Percentiles rank a stretch among this genome's conserved stretches.
Evolutionary conservation across 2,329 filamentous ascomycete genomes (phyloP).

Genomic region (Calonectria montana): DNA sequence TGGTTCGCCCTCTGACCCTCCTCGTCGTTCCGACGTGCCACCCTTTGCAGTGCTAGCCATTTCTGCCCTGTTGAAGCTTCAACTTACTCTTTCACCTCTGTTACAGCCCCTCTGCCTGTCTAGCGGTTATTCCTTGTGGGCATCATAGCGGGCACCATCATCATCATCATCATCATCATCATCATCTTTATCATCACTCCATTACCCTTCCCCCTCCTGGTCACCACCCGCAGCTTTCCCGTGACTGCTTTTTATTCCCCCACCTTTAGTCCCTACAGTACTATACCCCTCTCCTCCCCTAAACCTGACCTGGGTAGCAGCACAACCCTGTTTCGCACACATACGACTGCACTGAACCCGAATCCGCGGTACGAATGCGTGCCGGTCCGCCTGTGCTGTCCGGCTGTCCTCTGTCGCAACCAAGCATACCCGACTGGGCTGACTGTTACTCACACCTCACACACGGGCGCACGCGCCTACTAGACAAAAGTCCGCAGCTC

Average conservation of each 20-base stretch:
- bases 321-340: conserved; percentile 3
- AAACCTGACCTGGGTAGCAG: not conserved
- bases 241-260: conserved; percentile 1
- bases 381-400: not conserved
- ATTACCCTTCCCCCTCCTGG: not conserved
- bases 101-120: not conserved
- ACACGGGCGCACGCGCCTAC: not conserved
- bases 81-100: not conserved
- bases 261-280: not conserved
- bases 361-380: conserved; percentile 11
- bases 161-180: not conserved
- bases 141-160: not conserved
- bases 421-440: not conserved
- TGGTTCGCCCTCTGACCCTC: not conserved
- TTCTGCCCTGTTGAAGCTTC: conserved; percentile 10
- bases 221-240: not conserved
- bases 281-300: not conserved
- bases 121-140: not conserved
- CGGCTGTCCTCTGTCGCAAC: not conserved
- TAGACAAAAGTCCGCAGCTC: conserved; percentile 17
- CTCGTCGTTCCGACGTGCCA: conserved; percentile 7
- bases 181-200: not conserved
- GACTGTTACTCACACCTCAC: conserved; percentile 5
- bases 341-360: not conserved
- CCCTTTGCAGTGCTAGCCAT: not conserved